A percentile compares a stretch with the other conserved stretches of the same genome.
phyloP scores from a whole-genome alignment of 495 filamentous ascomycete species.

The Immersiella caudata region DNA sequence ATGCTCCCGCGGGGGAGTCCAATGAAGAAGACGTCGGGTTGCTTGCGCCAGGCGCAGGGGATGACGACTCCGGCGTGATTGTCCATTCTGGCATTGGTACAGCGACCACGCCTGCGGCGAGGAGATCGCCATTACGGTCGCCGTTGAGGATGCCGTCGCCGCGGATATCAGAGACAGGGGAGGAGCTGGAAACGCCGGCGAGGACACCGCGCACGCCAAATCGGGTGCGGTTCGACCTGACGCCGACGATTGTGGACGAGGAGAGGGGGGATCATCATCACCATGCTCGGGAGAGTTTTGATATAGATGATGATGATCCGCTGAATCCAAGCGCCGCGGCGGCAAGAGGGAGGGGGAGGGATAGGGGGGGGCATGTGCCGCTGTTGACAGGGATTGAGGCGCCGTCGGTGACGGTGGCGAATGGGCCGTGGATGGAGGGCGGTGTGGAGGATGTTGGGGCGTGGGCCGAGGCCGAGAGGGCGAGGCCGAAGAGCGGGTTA shows the following conservation, averaged over 20 bases:
- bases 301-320: conserved; percentile 38
- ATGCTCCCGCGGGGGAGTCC: conserved; percentile 29
- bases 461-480: conserved; percentile 48
- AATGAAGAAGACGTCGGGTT: conserved; percentile 51
- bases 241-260: conserved; percentile 45
- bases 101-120: background rate
- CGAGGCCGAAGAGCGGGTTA: conserved; percentile 53
- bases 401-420: conserved; percentile 82
- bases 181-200: conserved; percentile 35
- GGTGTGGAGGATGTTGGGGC: conserved; percentile 39
- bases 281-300: conserved; percentile 46
- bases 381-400: conserved; percentile 86
- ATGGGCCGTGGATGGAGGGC: conserved; percentile 55
- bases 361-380: conserved; percentile 55
- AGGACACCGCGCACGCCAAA: conserved; percentile 77
- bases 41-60: conserved; percentile 32
- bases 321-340: conserved; percentile 19
- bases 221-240: conserved; percentile 86
- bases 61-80: background rate
- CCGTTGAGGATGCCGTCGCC: background rate
- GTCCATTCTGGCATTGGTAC: background rate
- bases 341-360: conserved; percentile 36
- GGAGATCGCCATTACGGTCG: background rate
- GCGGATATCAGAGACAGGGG: background rate
- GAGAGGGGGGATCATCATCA: conserved; percentile 38